phyloP scores from a whole-genome alignment of 768 basidiomycete species.

The Piloderma croceum region DNA sequence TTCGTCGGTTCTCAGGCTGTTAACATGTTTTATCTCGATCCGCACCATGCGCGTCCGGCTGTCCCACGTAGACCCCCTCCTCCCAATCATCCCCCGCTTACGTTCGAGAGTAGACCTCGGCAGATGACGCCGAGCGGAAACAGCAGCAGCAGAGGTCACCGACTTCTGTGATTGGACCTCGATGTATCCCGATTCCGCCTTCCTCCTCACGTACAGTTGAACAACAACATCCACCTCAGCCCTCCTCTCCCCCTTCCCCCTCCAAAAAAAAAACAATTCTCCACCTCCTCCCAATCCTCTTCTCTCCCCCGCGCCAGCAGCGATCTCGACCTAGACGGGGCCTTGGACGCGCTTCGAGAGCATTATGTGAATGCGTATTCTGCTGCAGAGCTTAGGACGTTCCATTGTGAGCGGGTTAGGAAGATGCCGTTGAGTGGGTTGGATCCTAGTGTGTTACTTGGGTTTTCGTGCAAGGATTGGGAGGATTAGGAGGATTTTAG shows the following conservation, averaged over 20 bases:
- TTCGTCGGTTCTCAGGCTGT: constrained; percentile 92
- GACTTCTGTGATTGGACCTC: constrained; percentile 26
- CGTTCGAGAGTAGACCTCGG: constrained; percentile 10
- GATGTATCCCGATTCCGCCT: constrained; percentile 41
- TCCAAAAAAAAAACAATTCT: constrained; percentile 62
- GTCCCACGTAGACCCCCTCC: constrained; percentile 61
- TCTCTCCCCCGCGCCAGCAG: constrained; percentile 28
- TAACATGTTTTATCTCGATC: constrained; percentile 78
- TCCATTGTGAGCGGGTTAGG: constrained; percentile 93
- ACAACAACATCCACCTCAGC: constrained; percentile 51
- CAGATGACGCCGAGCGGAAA: constrained; percentile 29
- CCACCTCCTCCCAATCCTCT: constrained; percentile 33
- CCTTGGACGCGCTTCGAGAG: constrained; percentile 43
- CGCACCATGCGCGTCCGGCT: constrained; percentile 72
- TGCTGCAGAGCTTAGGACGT: constrained; percentile 70
- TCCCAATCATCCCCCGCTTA: constrained; percentile 18
- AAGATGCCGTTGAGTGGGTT: constrained; percentile 90
- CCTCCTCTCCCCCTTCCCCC: constrained; percentile 56
- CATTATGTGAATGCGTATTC: constrained; percentile 74
- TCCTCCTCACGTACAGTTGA: constrained; percentile 49
- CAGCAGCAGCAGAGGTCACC: constrained; percentile 21
- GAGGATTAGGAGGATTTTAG: constrained; percentile 82
- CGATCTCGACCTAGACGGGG: constrained; percentile 11
- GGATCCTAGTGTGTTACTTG: constrained; percentile 96
- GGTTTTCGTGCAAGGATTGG: constrained; percentile 82